These are phyloP conservation scores for Dissophora globulifera DNA, from an alignment of 192 early-diverging fungal species.

Conservation along the genomic window DNA sequence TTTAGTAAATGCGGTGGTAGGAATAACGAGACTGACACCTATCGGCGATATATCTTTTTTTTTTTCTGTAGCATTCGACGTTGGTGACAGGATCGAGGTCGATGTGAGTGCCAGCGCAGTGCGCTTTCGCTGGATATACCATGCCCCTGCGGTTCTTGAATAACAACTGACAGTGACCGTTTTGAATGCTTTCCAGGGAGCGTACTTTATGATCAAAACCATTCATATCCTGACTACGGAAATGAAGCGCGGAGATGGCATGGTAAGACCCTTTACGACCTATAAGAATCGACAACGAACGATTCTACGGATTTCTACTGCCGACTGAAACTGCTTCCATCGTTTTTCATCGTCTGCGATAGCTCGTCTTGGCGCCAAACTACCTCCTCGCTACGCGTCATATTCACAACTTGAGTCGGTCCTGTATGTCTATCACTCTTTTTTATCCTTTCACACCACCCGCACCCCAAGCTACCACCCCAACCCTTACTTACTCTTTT, in stretches of 20 bases:
- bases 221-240: conserved; percentile 47
- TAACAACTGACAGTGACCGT: background rate
- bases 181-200: conserved; percentile 10
- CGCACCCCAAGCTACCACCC: too few relatives aligned
- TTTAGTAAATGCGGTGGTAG: too few relatives aligned
- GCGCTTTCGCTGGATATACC: too few relatives aligned
- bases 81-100: conserved; percentile 32
- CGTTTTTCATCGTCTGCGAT: too few relatives aligned
- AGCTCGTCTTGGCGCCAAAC: conserved; percentile 34
- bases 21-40: too few relatives aligned
- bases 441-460: background rate
- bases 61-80: conserved; percentile 30
- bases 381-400: conserved; percentile 20
- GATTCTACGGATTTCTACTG: too few relatives aligned
- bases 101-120: conserved; percentile 22
- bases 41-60: too few relatives aligned
- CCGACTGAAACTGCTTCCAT: too few relatives aligned
- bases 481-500: conserved; percentile 1
- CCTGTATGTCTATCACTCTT: conserved; percentile 9
- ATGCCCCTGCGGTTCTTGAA: too few relatives aligned
- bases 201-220: conserved; percentile 22
- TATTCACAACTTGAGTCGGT: conserved; percentile 41
- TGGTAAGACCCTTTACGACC: too few relatives aligned
- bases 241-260: conserved; percentile 37
- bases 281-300: too few relatives aligned